Evolutionary conservation across 2,329 filamentous ascomycete species (phyloP).

Genomic region (Ophiocordyceps sinensis): DNA sequence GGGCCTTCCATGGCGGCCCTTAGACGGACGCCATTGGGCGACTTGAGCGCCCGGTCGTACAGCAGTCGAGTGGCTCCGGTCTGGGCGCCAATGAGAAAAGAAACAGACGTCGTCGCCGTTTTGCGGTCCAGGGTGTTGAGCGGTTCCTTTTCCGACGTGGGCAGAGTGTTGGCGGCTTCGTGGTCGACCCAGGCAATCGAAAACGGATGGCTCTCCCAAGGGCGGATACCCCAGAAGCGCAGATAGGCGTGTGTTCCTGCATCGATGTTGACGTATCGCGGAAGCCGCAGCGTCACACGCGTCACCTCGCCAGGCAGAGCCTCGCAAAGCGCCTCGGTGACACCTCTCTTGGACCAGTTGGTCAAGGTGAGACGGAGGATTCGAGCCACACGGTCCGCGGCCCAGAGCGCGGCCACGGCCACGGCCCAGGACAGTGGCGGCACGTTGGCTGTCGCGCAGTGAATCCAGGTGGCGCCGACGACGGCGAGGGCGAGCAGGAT

Average conservation of each 20-base stretch:
- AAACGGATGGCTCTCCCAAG: constrained; percentile 66
- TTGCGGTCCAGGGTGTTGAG: constrained; percentile 24
- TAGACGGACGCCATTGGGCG: constrained; percentile 42
- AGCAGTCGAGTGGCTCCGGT: constrained; percentile 79
- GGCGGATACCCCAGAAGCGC: constrained; percentile 49
- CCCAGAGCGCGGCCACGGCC: constrained; percentile 64
- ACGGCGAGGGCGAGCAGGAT: constrained; percentile 57
- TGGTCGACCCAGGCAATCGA: constrained; percentile 63
- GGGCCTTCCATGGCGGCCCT: constrained; percentile 77
- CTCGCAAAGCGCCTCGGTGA: constrained; percentile 52
- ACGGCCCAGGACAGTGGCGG: constrained; percentile 64
- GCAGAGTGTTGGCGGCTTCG: constrained; percentile 23
- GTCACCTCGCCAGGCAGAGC: constrained; percentile 55
- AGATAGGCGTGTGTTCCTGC: constrained; percentile 66
- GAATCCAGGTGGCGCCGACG: constrained; percentile 63
- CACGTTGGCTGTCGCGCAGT: constrained; percentile 54
- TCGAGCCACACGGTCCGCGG: constrained; percentile 51
- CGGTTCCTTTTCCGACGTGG: constrained; percentile 26
- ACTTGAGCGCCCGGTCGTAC: constrained; percentile 50
- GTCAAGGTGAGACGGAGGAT: constrained; percentile 48
- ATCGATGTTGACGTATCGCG: constrained; percentile 48
- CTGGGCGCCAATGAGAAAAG: constrained; percentile 75
- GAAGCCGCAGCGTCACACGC: constrained; percentile 55
- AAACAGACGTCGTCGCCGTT: constrained; percentile 42
- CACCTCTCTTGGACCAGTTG: constrained; percentile 46